phyloP scores from a whole-genome alignment of 2,329 filamentous ascomycete species.

The Myrmaecium sp. region DNA sequence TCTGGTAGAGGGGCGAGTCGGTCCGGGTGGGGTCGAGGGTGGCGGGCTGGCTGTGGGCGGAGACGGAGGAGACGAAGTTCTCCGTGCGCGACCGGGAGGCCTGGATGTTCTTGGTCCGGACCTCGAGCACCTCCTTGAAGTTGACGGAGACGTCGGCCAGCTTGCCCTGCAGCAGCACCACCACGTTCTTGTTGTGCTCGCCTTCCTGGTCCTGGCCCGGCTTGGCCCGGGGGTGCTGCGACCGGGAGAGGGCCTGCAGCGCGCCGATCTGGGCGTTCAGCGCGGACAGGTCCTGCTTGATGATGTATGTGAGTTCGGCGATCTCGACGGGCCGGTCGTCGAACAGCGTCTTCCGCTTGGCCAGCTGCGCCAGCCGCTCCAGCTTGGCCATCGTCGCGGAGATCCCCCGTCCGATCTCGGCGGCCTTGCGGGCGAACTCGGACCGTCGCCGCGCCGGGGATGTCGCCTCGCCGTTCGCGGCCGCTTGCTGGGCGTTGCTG shows the following conservation, averaged over 20 bases:
- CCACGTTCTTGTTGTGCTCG: constrained; percentile 96
- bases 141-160: constrained; percentile 83
- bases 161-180: constrained; percentile 78
- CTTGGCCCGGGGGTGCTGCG: constrained; percentile 47
- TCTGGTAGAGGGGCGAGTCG: constrained; percentile 74
- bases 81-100: constrained; percentile 82
- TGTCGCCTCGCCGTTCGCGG: constrained; percentile 26
- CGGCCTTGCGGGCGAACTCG: constrained; percentile 83
- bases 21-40: constrained; percentile 49
- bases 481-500: constrained; percentile 45
- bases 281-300: constrained; percentile 85
- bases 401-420: constrained; percentile 83
- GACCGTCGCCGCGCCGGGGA: constrained; percentile 38
- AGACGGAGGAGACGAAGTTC: constrained; percentile 87
- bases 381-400: constrained; percentile 86
- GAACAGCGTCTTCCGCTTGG: constrained; percentile 92
- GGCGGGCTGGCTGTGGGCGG: constrained; percentile 38
- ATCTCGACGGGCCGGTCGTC: constrained; percentile 95
- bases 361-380: constrained; percentile 81
- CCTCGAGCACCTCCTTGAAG: constrained; percentile 94
- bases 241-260: constrained; percentile 60
- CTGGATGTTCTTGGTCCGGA: constrained; percentile 94
- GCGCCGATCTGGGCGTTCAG: constrained; percentile 75
- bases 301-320: constrained; percentile 89
- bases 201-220: constrained; percentile 54